phyloP scores from a whole-genome alignment of 768 basidiomycete species.

The Coprinellus aureogranulatus region DNA sequence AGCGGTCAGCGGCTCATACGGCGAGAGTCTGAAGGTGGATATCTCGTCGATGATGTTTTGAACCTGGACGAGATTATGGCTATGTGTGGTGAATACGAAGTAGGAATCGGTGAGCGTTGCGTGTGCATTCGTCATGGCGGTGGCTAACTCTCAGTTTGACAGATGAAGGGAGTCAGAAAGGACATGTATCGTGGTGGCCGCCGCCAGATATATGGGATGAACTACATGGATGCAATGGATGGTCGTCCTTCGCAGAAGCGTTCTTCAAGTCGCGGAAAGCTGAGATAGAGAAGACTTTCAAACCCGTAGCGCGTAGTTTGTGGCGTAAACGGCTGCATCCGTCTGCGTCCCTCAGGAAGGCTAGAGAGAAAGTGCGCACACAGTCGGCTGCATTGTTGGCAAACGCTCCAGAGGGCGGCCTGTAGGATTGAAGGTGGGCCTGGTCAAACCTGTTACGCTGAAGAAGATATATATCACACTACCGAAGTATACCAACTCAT shows the following conservation, averaged over 20 bases:
- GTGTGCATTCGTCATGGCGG: no score
- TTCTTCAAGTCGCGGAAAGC: background rate
- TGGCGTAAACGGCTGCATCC: background rate
- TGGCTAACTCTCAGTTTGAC: no score
- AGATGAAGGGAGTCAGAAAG: background rate
- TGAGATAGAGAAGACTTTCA: background rate
- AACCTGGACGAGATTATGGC: background rate
- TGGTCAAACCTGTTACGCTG: no score
- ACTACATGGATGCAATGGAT: background rate
- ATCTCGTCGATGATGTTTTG: background rate
- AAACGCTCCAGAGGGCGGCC: no score
- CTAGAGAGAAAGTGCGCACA: no score
- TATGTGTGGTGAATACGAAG: background rate
- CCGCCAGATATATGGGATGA: background rate
- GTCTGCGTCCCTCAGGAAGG: background rate
- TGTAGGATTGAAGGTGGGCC: no score
- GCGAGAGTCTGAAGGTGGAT: background rate
- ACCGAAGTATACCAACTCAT: no score
- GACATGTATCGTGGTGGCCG: background rate
- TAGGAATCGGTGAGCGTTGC: no score
- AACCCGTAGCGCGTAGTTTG: background rate
- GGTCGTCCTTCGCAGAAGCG: background rate
- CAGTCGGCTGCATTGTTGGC: no score
- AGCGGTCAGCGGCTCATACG: background rate
- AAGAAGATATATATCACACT: no score